These are phyloP conservation scores for Serendipita sp. DNA, from an alignment of 768 basidiomycete species.

Conservation along the genomic window DNA sequence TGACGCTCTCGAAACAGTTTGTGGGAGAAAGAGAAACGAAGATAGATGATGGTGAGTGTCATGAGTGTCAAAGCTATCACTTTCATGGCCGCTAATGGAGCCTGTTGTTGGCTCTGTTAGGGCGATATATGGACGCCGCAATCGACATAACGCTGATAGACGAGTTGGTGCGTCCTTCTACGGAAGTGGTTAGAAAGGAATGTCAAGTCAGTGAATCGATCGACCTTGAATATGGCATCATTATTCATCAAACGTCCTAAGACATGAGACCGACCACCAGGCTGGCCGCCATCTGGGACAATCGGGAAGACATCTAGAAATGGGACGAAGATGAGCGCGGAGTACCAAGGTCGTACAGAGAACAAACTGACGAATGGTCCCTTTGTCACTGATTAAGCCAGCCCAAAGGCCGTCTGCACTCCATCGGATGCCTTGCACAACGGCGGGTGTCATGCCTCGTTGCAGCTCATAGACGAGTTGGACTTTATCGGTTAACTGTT, in stretches of 20 bases:
- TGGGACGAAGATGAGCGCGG: slow-evolving; percentile 21
- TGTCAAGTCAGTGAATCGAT: too few species aligned
- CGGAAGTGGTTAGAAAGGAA: too few species aligned
- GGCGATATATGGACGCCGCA: background rate
- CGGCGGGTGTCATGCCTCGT: slow-evolving; percentile 54
- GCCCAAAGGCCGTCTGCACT: slow-evolving; percentile 49
- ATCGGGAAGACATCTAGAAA: slow-evolving; percentile 60
- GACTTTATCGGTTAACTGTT: slow-evolving; percentile 12
- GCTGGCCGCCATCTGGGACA: slow-evolving; percentile 59
- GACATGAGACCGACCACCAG: slow-evolving; percentile 47
- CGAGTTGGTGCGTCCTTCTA: background rate
- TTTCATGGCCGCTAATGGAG: too few species aligned
- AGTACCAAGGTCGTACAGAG: background rate
- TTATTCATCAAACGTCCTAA: slow-evolving; percentile 21
- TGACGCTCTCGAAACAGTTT: background rate
- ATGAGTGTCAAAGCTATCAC: too few species aligned
- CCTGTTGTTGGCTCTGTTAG: background rate
- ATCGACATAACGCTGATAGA: background rate
- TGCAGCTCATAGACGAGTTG: slow-evolving; percentile 53
- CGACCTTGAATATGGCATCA: background rate
- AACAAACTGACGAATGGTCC: slow-evolving; percentile 22
- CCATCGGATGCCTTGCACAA: slow-evolving; percentile 41
- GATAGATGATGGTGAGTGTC: background rate
- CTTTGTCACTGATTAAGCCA: slow-evolving; percentile 38
- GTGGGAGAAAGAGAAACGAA: background rate